phyloP scores from a whole-genome alignment of 306 rosid genomes.

The Dalbergia oliveri region DNA sequence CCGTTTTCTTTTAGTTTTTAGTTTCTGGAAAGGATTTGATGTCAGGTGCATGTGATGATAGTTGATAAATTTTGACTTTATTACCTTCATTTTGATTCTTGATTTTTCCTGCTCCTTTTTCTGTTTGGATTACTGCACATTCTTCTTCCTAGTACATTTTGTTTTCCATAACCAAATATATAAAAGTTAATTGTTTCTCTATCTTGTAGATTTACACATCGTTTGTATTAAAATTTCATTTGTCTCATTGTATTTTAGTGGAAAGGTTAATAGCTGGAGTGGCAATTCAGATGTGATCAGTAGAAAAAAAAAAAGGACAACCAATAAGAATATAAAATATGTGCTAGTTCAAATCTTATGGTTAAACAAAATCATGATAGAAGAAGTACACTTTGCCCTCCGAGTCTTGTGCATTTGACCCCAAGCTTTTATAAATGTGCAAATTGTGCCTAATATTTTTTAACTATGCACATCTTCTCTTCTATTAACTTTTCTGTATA shows the following conservation, averaged over 20 bases:
- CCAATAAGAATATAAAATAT: too few relatives aligned
- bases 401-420: too few relatives aligned
- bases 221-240: background rate
- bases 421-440: too few relatives aligned
- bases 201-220: background rate
- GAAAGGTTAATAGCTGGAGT: too few relatives aligned
- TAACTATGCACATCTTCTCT: too few relatives aligned
- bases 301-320: too few relatives aligned
- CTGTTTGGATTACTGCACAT: background rate
- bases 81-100: background rate
- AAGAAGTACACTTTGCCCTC: rapidly evolving
- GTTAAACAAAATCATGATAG: too few relatives aligned
- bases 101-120: background rate
- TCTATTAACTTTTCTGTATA: too few relatives aligned
- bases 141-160: background rate
- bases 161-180: background rate
- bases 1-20: background rate
- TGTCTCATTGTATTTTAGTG: too few relatives aligned
- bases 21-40: slow-evolving; percentile 23
- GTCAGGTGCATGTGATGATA: slow-evolving; percentile 12
- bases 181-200: background rate
- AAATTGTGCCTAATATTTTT: too few relatives aligned
- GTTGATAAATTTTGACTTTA: background rate
- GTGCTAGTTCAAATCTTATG: too few relatives aligned
- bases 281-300: background rate